Evolutionary conservation across 225 moss, liverwort and hornwort genomes (phyloP).

Genomic region (Marchantia paleacea): DNA sequence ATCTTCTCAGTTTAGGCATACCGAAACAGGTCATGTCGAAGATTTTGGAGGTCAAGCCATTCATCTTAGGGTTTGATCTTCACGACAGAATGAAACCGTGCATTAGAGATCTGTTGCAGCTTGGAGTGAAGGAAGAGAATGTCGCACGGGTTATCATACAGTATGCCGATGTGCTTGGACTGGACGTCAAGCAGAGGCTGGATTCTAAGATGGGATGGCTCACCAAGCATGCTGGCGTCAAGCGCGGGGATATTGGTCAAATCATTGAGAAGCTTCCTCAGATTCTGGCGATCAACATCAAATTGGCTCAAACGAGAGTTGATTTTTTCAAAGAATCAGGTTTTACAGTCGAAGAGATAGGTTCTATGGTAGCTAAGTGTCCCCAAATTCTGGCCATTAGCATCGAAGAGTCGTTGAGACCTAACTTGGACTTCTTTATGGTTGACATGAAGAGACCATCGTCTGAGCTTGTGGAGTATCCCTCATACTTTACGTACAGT

Average conservation of each 20-base stretch:
- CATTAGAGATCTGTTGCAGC: slow-evolving; percentile 53
- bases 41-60: slow-evolving; percentile 87
- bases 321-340: slow-evolving; percentile 61
- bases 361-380: slow-evolving; percentile 67
- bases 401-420: slow-evolving; percentile 55
- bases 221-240: slow-evolving; percentile 60
- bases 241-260: slow-evolving; percentile 52
- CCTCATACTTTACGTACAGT: slow-evolving; percentile 73
- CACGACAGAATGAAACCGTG: slow-evolving; percentile 67
- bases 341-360: slow-evolving; percentile 62
- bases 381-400: slow-evolving; percentile 76
- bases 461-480: slow-evolving; percentile 64
- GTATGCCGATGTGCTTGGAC: slow-evolving; percentile 77
- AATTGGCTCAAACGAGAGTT: slow-evolving; percentile 67
- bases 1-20: slow-evolving; percentile 60
- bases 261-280: slow-evolving; percentile 86
- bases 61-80: slow-evolving; percentile 69
- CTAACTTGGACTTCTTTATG: slow-evolving; percentile 56
- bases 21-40: slow-evolving; percentile 75
- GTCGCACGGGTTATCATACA: slow-evolving; percentile 64
- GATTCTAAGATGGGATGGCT: slow-evolving; percentile 77
- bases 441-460: slow-evolving; percentile 69
- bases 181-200: slow-evolving; percentile 64
- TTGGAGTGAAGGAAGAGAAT: slow-evolving; percentile 67
- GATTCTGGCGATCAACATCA: slow-evolving; percentile 70